phyloP scores from a whole-genome alignment of 1,139 yeast species.

The Nakaseomyces bracarensis region DNA sequence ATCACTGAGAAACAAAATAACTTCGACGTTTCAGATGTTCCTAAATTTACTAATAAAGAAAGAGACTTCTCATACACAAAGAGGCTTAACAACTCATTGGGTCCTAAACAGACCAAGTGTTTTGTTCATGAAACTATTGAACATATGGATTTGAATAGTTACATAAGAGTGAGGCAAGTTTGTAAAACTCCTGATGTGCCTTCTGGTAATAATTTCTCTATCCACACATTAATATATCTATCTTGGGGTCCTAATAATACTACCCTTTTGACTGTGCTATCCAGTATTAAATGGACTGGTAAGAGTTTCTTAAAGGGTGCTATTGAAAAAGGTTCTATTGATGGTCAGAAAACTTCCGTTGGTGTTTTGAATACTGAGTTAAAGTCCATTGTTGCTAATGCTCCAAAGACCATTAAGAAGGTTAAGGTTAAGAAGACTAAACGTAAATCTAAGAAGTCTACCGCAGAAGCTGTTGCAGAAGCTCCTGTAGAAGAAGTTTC shows the following conservation, averaged over 20 bases:
- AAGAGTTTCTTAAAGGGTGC: conserved; percentile 88
- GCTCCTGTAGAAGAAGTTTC: background rate
- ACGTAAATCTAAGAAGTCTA: conserved; percentile 11
- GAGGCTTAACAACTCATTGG: conserved; percentile 76
- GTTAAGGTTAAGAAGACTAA: conserved; percentile 28
- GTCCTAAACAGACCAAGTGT: conserved; percentile 92
- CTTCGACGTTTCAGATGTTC: conserved; percentile 53
- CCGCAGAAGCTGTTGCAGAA: background rate
- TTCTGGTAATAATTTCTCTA: conserved; percentile 73
- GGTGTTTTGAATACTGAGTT: conserved; percentile 50
- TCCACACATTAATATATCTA: conserved; percentile 56
- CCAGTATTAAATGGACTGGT: conserved; percentile 80
- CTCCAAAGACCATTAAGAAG: conserved; percentile 25
- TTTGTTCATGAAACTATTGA: conserved; percentile 63
- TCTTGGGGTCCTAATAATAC: conserved; percentile 71
- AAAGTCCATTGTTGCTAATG: conserved; percentile 38
- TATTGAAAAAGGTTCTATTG: conserved; percentile 86
- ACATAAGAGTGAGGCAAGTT: conserved; percentile 52
- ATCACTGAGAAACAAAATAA: conserved; percentile 64
- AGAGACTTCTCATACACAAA: conserved; percentile 68
- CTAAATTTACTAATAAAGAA: conserved; percentile 39
- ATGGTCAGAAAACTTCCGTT: conserved; percentile 76
- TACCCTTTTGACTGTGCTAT: conserved; percentile 55
- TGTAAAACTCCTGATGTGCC: conserved; percentile 94
- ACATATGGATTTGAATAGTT: conserved; percentile 49